Evolutionary conservation across 2,329 filamentous ascomycete genomes (phyloP).

Genomic region (Myotisia sp.): DNA sequence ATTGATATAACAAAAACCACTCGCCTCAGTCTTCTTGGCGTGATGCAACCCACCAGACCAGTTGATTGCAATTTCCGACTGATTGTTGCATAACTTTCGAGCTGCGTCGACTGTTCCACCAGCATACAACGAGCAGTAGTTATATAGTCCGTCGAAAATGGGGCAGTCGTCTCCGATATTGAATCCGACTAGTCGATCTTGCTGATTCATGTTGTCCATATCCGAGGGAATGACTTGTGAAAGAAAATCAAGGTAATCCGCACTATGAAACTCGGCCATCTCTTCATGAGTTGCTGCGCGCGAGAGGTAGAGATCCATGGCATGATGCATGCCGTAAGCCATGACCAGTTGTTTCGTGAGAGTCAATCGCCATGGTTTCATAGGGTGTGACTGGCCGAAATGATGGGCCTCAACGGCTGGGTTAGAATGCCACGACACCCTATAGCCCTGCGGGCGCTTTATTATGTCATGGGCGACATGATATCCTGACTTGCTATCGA

Average conservation of each 20-base stretch:
- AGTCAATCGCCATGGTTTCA: slow-evolving; percentile 97
- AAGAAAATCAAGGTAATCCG: slow-evolving; percentile 83
- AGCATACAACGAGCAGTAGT: slow-evolving; percentile 87
- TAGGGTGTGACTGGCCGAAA: slow-evolving; percentile 91
- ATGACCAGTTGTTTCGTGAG: slow-evolving; percentile 90
- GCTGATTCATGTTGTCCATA: slow-evolving; percentile 48
- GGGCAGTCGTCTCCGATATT: slow-evolving; percentile 92
- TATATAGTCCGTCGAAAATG: slow-evolving; percentile 87
- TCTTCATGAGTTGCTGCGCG: slow-evolving; percentile 77
- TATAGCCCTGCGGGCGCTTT: slow-evolving; percentile 67
- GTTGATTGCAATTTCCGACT: slow-evolving; percentile 91
- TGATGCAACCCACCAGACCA: slow-evolving; percentile 96
- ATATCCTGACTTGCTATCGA: slow-evolving; percentile 38
- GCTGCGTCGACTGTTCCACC: slow-evolving; percentile 85
- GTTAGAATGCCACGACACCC: slow-evolving; percentile 90
- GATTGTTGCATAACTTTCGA: slow-evolving; percentile 67
- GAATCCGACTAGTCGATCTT: slow-evolving; percentile 48
- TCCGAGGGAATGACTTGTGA: slow-evolving; percentile 57
- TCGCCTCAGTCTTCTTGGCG: slow-evolving; percentile 85
- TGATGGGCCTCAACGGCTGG: slow-evolving; percentile 91
- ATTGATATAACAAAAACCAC: slow-evolving; percentile 97
- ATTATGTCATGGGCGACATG: slow-evolving; percentile 53
- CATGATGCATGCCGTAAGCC: slow-evolving; percentile 87
- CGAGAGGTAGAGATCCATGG: slow-evolving; percentile 87
- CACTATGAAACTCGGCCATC: slow-evolving; percentile 70